Evolutionary conservation across 768 basidiomycete species (phyloP).

Genomic region (Boletus rufocinnamomeus): DNA sequence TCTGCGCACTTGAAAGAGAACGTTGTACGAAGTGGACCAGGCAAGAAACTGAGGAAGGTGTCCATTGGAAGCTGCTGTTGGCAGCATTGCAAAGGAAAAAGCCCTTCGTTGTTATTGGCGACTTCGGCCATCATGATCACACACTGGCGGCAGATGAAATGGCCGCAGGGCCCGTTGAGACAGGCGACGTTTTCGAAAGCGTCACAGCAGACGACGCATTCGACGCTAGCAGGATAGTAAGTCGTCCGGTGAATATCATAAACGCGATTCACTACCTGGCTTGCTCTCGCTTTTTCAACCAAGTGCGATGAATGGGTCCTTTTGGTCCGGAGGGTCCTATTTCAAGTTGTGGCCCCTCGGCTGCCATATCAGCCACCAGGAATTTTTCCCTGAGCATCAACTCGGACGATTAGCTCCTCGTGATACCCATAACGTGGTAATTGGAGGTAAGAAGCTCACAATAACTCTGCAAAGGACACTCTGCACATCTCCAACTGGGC

Average conservation of each 20-base stretch:
- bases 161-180: conserved; percentile 45
- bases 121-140: conserved; percentile 42
- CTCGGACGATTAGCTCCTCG: not conserved
- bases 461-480: conserved; percentile 11
- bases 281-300: not conserved
- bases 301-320: not conserved
- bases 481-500: conserved; percentile 25
- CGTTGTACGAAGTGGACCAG: conserved; percentile 24
- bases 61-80: conserved; percentile 37
- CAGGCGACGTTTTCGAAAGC: conserved; percentile 16
- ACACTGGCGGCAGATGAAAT: conserved; percentile 51
- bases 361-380: conserved; percentile 8
- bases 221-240: conserved; percentile 17
- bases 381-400: conserved; percentile 12
- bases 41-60: conserved; percentile 35
- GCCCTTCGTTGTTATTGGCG: conserved; percentile 48
- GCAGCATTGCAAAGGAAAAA: conserved; percentile 57
- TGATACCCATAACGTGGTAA: too few species aligned
- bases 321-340: not conserved
- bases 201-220: conserved; percentile 47
- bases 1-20: conserved; percentile 50
- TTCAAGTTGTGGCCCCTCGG: not conserved
- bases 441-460: conserved; percentile 6
- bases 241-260: not conserved
- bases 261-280: not conserved